Evolutionary conservation across 2,329 filamentous ascomycete species (phyloP).

Genomic region (Eutypella sp.): DNA sequence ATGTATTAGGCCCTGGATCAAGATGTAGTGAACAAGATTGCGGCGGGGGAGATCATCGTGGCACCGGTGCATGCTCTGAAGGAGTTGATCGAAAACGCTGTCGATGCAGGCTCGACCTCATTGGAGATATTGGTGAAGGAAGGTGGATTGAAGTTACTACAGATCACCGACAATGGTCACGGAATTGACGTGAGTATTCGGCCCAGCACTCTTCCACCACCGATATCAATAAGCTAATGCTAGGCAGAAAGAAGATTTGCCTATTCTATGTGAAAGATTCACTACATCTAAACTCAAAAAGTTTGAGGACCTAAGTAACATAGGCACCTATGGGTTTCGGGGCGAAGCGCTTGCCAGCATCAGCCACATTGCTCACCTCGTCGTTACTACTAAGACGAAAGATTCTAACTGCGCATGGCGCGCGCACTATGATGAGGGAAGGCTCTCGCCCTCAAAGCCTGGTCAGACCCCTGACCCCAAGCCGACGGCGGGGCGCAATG

Average conservation of each 20-base stretch:
- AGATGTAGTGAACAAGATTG: constrained; percentile 97
- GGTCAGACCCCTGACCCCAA: constrained; percentile 84
- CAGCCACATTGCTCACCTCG: constrained; percentile 94
- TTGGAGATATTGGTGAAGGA: constrained; percentile 92
- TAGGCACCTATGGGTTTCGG: constrained; percentile 95
- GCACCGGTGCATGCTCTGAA: constrained; percentile 94
- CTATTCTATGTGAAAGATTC: constrained; percentile 90
- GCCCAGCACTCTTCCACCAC: not conserved
- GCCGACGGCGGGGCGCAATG: constrained; percentile 77
- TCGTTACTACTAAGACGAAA: constrained; percentile 88
- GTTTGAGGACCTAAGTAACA: constrained; percentile 87
- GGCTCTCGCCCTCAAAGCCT: constrained; percentile 76
- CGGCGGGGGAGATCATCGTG: constrained; percentile 96
- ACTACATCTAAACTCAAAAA: constrained; percentile 93
- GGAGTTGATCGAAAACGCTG: constrained; percentile 93
- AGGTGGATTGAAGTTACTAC: constrained; percentile 86
- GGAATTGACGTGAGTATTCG: constrained; percentile 77
- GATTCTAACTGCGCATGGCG: constrained; percentile 86
- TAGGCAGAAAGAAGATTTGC: constrained; percentile 75
- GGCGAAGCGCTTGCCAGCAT: constrained; percentile 96
- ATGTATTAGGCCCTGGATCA: constrained; percentile 80
- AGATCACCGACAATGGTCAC: constrained; percentile 96
- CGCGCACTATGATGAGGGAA: constrained; percentile 80
- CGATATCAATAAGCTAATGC: constrained; percentile 13
- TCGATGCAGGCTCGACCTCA: constrained; percentile 91